Percentiles rank a stretch among this genome's conserved stretches.
These are phyloP conservation scores for Hanseniaspora hatyaiensis DNA, from an alignment of 805 yeast genomes.

Conservation along the genomic window DNA sequence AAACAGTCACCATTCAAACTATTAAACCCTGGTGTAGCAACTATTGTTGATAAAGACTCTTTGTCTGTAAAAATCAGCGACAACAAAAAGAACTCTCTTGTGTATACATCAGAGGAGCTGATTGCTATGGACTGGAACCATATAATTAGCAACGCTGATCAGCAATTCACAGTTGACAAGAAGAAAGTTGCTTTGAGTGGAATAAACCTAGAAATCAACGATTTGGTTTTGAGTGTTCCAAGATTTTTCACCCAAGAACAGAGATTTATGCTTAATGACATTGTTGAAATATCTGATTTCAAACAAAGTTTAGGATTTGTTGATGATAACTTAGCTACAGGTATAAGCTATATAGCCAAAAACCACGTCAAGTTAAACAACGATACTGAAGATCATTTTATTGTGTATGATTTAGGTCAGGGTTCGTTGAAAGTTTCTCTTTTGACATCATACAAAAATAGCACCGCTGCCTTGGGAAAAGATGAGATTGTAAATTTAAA, in stretches of 20 bases:
- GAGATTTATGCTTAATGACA: conserved; percentile 59
- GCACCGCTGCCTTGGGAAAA: conserved; percentile 28
- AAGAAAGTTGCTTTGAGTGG: conserved; percentile 38
- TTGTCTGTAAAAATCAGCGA: background rate
- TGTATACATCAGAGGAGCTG: conserved; percentile 59
- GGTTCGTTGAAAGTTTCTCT: conserved; percentile 82
- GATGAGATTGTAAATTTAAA: conserved; percentile 23
- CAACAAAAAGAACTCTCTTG: background rate
- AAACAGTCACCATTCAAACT: no score
- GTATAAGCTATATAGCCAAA: conserved; percentile 56
- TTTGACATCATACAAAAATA: conserved; percentile 40
- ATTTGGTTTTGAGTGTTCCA: conserved; percentile 68
- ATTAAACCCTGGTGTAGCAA: conserved; percentile 56
- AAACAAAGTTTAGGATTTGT: conserved; percentile 51
- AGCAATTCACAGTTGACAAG: conserved; percentile 36
- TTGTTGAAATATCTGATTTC: conserved; percentile 58
- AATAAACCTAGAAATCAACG: conserved; percentile 39
- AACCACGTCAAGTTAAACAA: conserved; percentile 34
- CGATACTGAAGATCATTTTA: conserved; percentile 42
- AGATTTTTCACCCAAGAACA: conserved; percentile 53
- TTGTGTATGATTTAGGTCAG: conserved; percentile 85
- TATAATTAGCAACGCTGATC: conserved; percentile 50
- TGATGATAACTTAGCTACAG: conserved; percentile 88
- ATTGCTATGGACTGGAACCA: conserved; percentile 73
- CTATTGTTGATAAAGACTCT: conserved; percentile 24